A percentile compares a stretch with the other conserved stretches of the same genome.
phyloP scores from a whole-genome alignment of 257 asterid genomes.

The Forsythia viridissima region DNA sequence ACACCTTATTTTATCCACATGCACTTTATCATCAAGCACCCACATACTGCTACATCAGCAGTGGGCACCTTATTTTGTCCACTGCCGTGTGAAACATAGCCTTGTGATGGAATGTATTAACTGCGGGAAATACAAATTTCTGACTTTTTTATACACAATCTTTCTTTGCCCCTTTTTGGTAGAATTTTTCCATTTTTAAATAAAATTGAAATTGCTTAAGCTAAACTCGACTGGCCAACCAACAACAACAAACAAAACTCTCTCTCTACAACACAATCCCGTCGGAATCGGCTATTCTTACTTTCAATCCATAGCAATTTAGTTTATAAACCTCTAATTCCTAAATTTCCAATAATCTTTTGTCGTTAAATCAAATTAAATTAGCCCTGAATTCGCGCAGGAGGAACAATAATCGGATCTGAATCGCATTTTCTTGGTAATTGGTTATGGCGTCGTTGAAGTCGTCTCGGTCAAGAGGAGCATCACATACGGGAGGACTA shows the following conservation, averaged over 20 bases:
- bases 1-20: too few species aligned
- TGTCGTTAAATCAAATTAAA: conserved; percentile 22
- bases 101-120: too few species aligned
- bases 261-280: conserved; percentile 42
- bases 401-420: conserved; percentile 40
- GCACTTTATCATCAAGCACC: too few species aligned
- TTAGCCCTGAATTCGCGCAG: conserved; percentile 25
- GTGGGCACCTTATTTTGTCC: too few species aligned
- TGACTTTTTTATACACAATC: neutral
- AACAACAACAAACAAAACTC: conserved; percentile 19
- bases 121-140: neutral
- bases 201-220: neutral
- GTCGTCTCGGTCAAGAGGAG: conserved; percentile 86
- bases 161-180: neutral
- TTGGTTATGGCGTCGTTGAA: conserved; percentile 71
- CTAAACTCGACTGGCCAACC: conserved; percentile 36
- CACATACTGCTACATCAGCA: too few species aligned
- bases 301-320: conserved; percentile 38
- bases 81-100: too few species aligned
- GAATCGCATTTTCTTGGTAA: conserved; percentile 10
- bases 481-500: conserved; percentile 53
- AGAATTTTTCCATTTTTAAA: neutral
- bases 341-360: neutral
- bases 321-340: conserved; percentile 8
- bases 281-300: conserved; percentile 15